Conservation (phyloP, 108 stramenopile species). For the Pseudonitzschia multiseries region DNA sequence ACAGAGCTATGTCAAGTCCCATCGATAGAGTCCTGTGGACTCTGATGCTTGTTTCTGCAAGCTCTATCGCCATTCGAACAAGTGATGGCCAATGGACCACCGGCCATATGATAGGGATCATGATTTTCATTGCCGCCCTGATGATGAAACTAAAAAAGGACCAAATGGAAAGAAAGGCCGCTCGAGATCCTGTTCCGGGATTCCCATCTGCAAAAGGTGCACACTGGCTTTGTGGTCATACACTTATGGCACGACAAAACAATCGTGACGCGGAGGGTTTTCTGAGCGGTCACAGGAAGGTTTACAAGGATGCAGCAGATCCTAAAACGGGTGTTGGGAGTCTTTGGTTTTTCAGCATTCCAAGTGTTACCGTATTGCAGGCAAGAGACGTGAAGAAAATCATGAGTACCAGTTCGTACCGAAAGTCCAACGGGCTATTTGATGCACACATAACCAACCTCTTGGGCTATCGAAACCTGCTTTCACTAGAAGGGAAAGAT, state of each 20-base stretch:
- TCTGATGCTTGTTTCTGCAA: neutral
- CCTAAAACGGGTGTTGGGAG: neutral
- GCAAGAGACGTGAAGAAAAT: slow-evolving; percentile 26
- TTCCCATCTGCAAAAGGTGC: slow-evolving; percentile 11
- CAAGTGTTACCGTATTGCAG: slow-evolving; percentile 8
- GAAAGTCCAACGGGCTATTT: slow-evolving; percentile 18
- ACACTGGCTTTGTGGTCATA: slow-evolving; percentile 13
- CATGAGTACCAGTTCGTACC: slow-evolving; percentile 11
- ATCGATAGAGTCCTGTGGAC: neutral
- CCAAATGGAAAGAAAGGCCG: neutral
- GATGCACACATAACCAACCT: slow-evolving; percentile 20
- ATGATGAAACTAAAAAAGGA: neutral
- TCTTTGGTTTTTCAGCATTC: slow-evolving; percentile 5
- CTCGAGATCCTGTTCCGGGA: neutral
- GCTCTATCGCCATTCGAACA: neutral
- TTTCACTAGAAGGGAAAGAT: slow-evolving; percentile 25
- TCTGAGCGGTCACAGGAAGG: neutral
- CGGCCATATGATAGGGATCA: neutral
- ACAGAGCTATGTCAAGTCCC: neutral
- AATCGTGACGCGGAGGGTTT: neutral
- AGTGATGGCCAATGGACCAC: neutral
- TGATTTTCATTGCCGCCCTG: neutral
- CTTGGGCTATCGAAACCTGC: slow-evolving; percentile 27
- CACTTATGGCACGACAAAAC: neutral
- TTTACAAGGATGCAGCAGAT: neutral